Evolutionary conservation across 495 filamentous ascomycete species (phyloP), one percentile per base, ranked within the genome.

Genomic region (Penicillium antarcticum): DNA sequence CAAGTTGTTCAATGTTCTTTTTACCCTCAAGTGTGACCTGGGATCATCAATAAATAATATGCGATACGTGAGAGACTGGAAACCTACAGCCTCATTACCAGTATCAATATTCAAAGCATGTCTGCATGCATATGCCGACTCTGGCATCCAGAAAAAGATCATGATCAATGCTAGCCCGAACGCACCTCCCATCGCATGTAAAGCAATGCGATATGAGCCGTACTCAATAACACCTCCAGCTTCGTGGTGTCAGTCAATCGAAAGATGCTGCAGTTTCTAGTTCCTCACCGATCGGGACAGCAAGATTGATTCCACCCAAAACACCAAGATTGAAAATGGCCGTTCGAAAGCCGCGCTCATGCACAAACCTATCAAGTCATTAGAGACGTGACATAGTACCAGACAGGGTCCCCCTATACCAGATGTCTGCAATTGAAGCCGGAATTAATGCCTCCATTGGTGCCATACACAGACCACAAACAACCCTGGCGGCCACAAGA

Each of bases 281-380:
- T 29, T 26, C 1, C 60, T 57, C 48, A 68, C 72, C 71, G 39
- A 76, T 73, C 5, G 70, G 70, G 6, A 65, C 61, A 1, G 70
- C 65, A 9, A 76, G 56, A 42, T 74, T 74, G 37, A 74, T 74
- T 24, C 73, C 73, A 39, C 71, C 73, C 42, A 76, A 43, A 21
- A 87, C 69, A 35, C 82, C 82, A 46, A 87, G 65, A 53, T 86
- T 86, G 72, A 83, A 87, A 17, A 81, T 68, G 1, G 84, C 84
- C 31, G 85, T 82, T 1, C 84, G 75, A 16, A 81, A 83, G 0
- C 81, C 84, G 19, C 84, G 75, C 62, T 87, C 70, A 58, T 87
- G 84, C 26, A 87, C 83, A 56, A 81, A 87, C 67, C 58, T 56
- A 34, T 10, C 21, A 23, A 23, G 2, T 5, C 21, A 23, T 23